Percentiles rank a stretch among this genome's conserved stretches.
phyloP scores from a whole-genome alignment of 179 eudicot genomes.

The Heliamphora ciliata region DNA sequence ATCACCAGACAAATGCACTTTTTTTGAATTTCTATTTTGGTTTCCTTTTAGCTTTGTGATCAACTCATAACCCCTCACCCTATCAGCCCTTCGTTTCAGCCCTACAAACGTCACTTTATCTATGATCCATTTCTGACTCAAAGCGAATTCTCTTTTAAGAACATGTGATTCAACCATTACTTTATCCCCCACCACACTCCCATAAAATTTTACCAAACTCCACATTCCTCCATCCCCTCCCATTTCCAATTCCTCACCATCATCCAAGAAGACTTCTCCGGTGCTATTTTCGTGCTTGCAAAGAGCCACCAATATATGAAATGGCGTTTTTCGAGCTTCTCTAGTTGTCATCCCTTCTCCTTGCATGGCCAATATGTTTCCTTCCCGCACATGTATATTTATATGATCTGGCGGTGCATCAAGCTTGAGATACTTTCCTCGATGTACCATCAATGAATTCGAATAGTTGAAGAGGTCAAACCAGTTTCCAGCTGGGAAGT shows the following conservation, averaged over 20 bases:
- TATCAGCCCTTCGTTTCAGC: conserved; percentile 24
- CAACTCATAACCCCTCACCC: conserved; percentile 14
- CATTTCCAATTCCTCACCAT: conserved; percentile 56
- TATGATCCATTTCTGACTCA: conserved; percentile 42
- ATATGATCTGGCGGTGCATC: conserved; percentile 59
- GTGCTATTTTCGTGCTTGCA: conserved; percentile 27
- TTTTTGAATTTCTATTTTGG: not conserved
- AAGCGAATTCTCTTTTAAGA: conserved; percentile 44
- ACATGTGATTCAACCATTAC: conserved; percentile 39
- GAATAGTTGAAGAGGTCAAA: conserved; percentile 59
- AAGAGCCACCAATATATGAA: conserved; percentile 49
- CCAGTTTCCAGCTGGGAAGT: conserved; percentile 79
- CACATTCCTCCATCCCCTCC: conserved; percentile 45
- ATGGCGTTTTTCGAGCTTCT: conserved; percentile 54
- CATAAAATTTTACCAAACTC: conserved; percentile 42
- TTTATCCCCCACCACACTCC: conserved; percentile 17
- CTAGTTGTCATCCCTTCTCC: conserved; percentile 58
- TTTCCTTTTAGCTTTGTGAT: not conserved
- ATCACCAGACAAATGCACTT: conserved; percentile 6
- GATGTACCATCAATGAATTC: conserved; percentile 30
- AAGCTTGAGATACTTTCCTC: conserved; percentile 36
- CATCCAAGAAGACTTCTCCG: conserved; percentile 74
- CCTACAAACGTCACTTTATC: conserved; percentile 57
- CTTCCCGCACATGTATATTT: conserved; percentile 65
- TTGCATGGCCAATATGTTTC: conserved; percentile 70